These are phyloP conservation scores for Ceratocystis papillata DNA, from an alignment of 2,329 filamentous ascomycete genomes.

Conservation along the genomic window DNA sequence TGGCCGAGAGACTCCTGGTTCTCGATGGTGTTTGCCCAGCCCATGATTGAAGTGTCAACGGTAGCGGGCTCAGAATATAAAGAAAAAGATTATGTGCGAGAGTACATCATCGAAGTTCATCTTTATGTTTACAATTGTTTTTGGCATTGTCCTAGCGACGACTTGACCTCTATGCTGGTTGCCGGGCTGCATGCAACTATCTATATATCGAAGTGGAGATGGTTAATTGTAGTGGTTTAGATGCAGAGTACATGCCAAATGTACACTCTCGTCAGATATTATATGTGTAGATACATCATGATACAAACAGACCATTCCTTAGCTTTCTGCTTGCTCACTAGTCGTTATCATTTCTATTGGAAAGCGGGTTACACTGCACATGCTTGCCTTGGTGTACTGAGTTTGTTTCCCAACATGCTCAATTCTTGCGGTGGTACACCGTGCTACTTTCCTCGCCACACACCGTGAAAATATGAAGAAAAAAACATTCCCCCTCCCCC, in stretches of 20 bases:
- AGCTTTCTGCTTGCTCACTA: neutral
- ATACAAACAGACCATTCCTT: neutral
- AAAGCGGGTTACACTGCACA: slow-evolving; percentile 2
- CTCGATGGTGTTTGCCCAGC: neutral
- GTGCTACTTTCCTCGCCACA: neutral
- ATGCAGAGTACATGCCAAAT: neutral
- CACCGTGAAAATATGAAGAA: neutral
- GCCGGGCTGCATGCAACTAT: slow-evolving; percentile 4
- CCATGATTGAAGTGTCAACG: neutral
- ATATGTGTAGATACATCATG: neutral
- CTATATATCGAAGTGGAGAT: neutral
- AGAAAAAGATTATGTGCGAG: neutral
- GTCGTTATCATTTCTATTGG: neutral
- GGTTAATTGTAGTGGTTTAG: neutral
- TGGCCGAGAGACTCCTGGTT: slow-evolving; percentile 5
- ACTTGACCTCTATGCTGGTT: neutral
- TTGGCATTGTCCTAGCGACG: neutral
- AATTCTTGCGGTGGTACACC: neutral
- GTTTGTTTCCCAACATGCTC: neutral
- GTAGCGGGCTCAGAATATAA: neutral
- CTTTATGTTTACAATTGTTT: neutral
- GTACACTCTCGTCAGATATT: neutral
- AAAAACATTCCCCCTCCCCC: neutral
- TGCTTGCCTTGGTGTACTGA: neutral
- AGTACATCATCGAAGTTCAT: neutral